These are phyloP conservation scores for Purpureocillium lavendulum DNA, from an alignment of 2,329 filamentous ascomycete species.

Conservation along the genomic window DNA sequence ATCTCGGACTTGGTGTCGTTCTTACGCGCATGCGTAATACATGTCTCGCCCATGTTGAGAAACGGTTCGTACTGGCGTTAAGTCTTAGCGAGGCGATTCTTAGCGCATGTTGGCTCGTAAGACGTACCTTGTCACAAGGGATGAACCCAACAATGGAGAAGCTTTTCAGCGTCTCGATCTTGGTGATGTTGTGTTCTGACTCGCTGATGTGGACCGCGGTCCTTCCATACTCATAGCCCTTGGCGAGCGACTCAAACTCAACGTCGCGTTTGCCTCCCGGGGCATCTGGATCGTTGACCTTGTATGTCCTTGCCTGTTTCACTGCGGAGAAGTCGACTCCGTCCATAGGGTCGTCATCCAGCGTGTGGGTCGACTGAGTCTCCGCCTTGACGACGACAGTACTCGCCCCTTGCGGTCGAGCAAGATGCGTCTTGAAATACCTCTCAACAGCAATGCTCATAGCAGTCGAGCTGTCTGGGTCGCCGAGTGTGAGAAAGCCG, in stretches of 20 bases:
- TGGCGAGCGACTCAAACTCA: conserved; percentile 74
- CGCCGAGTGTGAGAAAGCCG: conserved; percentile 71
- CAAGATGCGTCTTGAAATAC: conserved; percentile 78
- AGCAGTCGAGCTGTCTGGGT: conserved; percentile 64
- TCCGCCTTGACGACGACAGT: conserved; percentile 59
- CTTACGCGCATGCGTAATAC: conserved; percentile 68
- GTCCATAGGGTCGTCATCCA: conserved; percentile 39
- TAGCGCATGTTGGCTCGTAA: not conserved
- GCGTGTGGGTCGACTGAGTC: conserved; percentile 43
- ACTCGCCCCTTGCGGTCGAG: conserved; percentile 66
- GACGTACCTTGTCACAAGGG: conserved; percentile 54
- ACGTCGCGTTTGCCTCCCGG: conserved; percentile 77
- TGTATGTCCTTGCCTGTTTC: conserved; percentile 71
- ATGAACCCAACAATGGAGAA: conserved; percentile 87
- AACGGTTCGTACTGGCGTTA: conserved; percentile 64
- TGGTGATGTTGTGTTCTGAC: conserved; percentile 82
- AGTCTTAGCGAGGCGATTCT: not conserved
- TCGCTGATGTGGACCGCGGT: conserved; percentile 86
- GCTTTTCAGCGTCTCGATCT: conserved; percentile 64
- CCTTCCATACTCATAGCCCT: conserved; percentile 87
- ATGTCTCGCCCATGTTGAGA: conserved; percentile 73
- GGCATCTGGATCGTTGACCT: conserved; percentile 64
- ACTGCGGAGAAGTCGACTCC: conserved; percentile 58
- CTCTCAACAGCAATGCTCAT: conserved; percentile 81
- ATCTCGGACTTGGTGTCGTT: conserved; percentile 75